Percentiles rank a stretch among this genome's conserved stretches.
Evolutionary conservation across 2,329 filamentous ascomycete species (phyloP).

Genomic region (Cadophora luteo-olivacea): DNA sequence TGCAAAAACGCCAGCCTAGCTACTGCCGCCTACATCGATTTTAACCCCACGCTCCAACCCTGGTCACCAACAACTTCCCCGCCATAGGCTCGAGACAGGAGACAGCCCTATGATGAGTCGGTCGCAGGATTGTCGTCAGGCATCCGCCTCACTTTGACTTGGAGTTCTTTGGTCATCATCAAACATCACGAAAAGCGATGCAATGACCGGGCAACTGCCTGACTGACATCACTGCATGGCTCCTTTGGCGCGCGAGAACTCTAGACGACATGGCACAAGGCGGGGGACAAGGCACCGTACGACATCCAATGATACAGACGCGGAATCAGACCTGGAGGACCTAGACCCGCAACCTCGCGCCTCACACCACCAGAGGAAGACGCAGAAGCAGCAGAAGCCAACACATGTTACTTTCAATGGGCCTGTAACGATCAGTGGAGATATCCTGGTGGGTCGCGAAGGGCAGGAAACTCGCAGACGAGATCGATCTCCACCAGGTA

Average conservation of each 20-base stretch:
- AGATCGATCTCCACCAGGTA: neutral
- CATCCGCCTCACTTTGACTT: slow-evolving; percentile 1
- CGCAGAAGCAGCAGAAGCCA: slow-evolving; percentile 1
- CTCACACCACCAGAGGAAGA: neutral
- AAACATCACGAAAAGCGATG: neutral
- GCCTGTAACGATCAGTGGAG: slow-evolving; percentile 1
- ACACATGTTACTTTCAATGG: slow-evolving; percentile 5
- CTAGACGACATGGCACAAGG: slow-evolving; percentile 1
- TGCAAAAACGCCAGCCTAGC: neutral
- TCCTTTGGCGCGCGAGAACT: neutral
- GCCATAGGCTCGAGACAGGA: neutral
- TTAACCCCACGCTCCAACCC: neutral
- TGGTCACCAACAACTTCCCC: neutral
- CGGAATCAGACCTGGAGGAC: neutral
- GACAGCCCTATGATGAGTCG: neutral
- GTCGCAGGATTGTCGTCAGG: neutral
- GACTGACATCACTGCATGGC: neutral
- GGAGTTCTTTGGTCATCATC: neutral
- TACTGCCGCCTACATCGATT: neutral
- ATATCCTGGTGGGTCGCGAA: neutral
- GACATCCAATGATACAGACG: neutral
- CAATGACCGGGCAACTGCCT: slow-evolving; percentile 7
- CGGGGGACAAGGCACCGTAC: neutral
- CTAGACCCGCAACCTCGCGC: neutral
- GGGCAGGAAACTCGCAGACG: neutral